These are phyloP conservation scores for Homolaphlyctis polyrhiza DNA, from an alignment of 371 early-diverging fungal species.

Conservation along the genomic window DNA sequence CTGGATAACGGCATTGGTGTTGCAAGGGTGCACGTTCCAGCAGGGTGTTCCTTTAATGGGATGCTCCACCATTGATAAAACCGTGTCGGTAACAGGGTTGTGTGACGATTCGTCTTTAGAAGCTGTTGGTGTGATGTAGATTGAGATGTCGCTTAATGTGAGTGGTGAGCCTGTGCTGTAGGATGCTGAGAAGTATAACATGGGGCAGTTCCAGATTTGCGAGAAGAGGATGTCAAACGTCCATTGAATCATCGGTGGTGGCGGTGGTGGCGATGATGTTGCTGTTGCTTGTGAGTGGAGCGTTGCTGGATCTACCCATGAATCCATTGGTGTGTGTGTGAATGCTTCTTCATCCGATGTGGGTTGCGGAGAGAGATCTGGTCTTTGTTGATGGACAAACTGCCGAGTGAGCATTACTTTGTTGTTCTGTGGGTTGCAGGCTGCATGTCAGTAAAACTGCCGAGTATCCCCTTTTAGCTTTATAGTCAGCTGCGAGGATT, in stretches of 20 bases:
- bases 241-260: not conserved
- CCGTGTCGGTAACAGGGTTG: not conserved
- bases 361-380: too few relatives aligned
- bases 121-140: not conserved
- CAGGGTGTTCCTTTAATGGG: not conserved
- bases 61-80: not conserved
- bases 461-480: too few relatives aligned
- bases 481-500: too few relatives aligned
- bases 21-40: constrained; percentile 1
- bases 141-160: not conserved
- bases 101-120: not conserved
- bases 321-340: too few relatives aligned
- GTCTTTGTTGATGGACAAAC: too few relatives aligned
- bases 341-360: too few relatives aligned
- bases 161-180: not conserved
- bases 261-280: too few relatives aligned
- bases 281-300: too few relatives aligned
- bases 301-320: too few relatives aligned
- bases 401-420: too few relatives aligned
- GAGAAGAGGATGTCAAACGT: not conserved
- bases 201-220: not conserved
- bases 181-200: not conserved
- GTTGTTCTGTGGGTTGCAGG: too few relatives aligned
- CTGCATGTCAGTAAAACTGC: too few relatives aligned
- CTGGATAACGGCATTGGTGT: not conserved